Evolutionary conservation across 371 early-diverging fungal species (phyloP).

Genomic region (Amoeboradix gromovi): DNA sequence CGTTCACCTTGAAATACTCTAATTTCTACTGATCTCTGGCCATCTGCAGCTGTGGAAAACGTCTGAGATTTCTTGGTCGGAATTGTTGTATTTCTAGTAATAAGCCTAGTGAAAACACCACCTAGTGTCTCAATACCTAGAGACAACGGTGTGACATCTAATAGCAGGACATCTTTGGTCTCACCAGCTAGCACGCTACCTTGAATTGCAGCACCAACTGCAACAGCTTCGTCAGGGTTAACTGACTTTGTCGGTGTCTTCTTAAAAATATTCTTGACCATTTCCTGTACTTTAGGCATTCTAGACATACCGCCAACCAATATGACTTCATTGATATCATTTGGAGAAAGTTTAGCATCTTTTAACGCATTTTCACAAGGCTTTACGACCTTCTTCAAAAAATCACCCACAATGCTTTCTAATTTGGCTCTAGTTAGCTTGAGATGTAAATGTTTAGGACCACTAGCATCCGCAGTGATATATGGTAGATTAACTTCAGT

Average conservation of each 20-base stretch:
- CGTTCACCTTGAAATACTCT: constrained; percentile 97
- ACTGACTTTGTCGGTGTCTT: constrained; percentile 70
- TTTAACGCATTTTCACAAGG: constrained; percentile 88
- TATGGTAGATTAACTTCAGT: constrained; percentile 87
- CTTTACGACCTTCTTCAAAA: constrained; percentile 61
- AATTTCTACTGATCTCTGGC: constrained; percentile 91
- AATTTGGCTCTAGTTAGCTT: constrained; percentile 68
- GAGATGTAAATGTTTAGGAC: constrained; percentile 81
- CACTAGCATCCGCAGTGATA: constrained; percentile 65
- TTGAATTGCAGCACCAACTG: constrained; percentile 94
- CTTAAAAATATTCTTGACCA: constrained; percentile 64
- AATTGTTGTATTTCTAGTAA: constrained; percentile 93
- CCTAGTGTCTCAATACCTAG: constrained; percentile 92
- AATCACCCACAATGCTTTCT: constrained; percentile 44
- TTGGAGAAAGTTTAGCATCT: constrained; percentile 59
- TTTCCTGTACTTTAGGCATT: constrained; percentile 83
- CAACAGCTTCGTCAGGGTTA: constrained; percentile 98
- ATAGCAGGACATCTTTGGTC: constrained; percentile 66
- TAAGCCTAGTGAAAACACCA: constrained; percentile 86
- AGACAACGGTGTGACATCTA: constrained; percentile 94
- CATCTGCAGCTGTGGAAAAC: constrained; percentile 97
- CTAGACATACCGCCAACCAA: constrained; percentile 98
- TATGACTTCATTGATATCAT: constrained; percentile 77
- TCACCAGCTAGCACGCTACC: constrained; percentile 89
- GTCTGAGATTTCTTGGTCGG: constrained; percentile 96